Conservation (phyloP, 2,329 filamentous ascomycete genomes). For the Paramyrothecium roridum region DNA sequence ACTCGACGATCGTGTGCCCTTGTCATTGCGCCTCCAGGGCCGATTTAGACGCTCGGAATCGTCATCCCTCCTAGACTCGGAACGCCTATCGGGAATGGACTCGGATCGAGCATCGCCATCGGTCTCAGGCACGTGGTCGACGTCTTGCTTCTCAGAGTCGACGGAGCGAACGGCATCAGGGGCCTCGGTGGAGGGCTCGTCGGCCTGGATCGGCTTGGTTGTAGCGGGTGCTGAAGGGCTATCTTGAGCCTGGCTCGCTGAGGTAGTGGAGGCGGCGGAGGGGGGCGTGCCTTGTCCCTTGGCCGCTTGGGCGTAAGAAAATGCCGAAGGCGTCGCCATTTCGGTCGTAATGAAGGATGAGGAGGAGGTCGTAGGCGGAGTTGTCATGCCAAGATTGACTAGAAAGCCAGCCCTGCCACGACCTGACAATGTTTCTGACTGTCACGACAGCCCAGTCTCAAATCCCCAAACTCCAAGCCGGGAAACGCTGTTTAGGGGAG, state of each 20-base stretch:
- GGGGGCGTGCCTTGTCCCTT: conserved; percentile 63
- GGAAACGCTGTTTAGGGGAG: neutral
- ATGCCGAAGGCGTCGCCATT: conserved; percentile 59
- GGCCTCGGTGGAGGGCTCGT: conserved; percentile 21
- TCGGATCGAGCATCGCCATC: conserved; percentile 32
- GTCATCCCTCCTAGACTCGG: conserved; percentile 33
- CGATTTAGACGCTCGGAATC: conserved; percentile 34
- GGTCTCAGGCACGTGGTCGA: conserved; percentile 30
- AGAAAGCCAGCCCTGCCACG: neutral
- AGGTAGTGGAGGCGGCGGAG: conserved; percentile 21
- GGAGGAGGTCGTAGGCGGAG: conserved; percentile 19
- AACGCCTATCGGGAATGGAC: conserved; percentile 24
- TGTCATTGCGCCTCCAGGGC: conserved; percentile 39
- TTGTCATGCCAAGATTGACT: conserved; percentile 18
- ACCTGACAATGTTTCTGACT: neutral
- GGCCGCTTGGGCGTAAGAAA: conserved; percentile 95
- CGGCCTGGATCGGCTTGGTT: conserved; percentile 11
- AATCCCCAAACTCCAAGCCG: neutral
- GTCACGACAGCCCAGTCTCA: neutral
- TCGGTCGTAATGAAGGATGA: conserved; percentile 16
- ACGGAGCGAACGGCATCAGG: conserved; percentile 15
- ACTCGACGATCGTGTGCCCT: conserved; percentile 57
- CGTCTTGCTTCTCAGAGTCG: conserved; percentile 28
- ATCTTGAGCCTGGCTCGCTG: conserved; percentile 18
- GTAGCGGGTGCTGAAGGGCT: conserved; percentile 23